Conservation (phyloP, 495 filamentous ascomycete species). For the Penicillium argentinense region DNA sequence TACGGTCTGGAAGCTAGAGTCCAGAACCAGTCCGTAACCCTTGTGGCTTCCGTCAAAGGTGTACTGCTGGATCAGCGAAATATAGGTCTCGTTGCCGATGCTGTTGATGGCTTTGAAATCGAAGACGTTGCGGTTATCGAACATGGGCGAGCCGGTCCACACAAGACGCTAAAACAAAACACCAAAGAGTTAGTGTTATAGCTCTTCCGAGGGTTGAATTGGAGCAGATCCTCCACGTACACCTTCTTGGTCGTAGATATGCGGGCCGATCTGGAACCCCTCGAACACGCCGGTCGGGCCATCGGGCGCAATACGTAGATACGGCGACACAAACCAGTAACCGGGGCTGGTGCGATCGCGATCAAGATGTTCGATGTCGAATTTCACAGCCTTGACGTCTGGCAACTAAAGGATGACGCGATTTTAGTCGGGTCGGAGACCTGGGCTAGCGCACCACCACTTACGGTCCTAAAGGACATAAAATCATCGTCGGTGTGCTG, state of each 20-base stretch:
- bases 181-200: constrained; percentile 4
- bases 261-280: constrained; percentile 36
- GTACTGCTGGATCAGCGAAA: constrained; percentile 44
- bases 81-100: constrained; percentile 31
- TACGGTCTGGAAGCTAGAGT: constrained; percentile 30
- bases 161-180: constrained; percentile 30
- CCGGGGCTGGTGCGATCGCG: constrained; percentile 27
- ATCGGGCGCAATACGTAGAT: constrained; percentile 28
- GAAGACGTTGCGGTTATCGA: constrained; percentile 34
- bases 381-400: constrained; percentile 30
- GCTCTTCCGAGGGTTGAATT: not conserved
- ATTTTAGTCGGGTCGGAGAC: constrained; percentile 5
- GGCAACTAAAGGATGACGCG: constrained; percentile 22
- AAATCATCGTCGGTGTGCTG: constrained; percentile 18
- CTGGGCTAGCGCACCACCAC: not conserved
- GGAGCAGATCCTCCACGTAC: constrained; percentile 20
- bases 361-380: constrained; percentile 28
- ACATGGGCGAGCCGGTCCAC: constrained; percentile 31
- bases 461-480: constrained; percentile 24
- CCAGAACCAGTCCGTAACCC: constrained; percentile 33
- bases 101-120: constrained; percentile 39
- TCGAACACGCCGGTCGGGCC: constrained; percentile 22
- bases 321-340: constrained; percentile 39
- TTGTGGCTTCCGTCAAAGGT: constrained; percentile 26
- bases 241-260: constrained; percentile 40